Evolutionary conservation across 2,329 filamentous ascomycete genomes (phyloP).

Genomic region (Fusarium solani-melongenae): DNA sequence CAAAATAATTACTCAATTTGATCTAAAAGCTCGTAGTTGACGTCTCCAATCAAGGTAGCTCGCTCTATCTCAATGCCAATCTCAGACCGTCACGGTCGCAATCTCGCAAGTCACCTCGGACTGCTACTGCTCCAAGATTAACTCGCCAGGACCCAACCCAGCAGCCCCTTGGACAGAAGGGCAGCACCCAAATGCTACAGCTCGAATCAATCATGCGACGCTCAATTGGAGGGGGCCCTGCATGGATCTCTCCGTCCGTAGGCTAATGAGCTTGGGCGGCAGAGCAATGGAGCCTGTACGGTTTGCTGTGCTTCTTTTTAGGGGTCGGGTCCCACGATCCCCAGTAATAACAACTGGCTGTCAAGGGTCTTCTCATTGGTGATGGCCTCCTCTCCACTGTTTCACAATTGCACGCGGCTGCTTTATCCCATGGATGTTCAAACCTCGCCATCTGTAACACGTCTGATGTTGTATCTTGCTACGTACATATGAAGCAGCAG

Average conservation of each 20-base stretch:
- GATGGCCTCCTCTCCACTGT: conserved; percentile 28
- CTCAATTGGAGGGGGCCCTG: conserved; percentile 18
- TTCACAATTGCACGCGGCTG: conserved; percentile 24
- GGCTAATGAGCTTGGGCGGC: background rate
- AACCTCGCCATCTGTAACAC: conserved; percentile 23
- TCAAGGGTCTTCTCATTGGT: conserved; percentile 22
- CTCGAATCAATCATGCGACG: conserved; percentile 33
- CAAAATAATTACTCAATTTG: background rate
- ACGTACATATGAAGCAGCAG: background rate
- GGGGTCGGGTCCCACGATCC: conserved; percentile 15
- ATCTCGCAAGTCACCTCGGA: conserved; percentile 8
- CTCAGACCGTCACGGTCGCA: conserved; percentile 4
- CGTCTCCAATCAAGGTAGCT: background rate
- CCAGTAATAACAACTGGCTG: conserved; percentile 25
- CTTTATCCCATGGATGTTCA: conserved; percentile 11
- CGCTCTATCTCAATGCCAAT: background rate
- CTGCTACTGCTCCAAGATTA: background rate
- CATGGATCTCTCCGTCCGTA: background rate
- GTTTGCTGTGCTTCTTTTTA: conserved; percentile 5
- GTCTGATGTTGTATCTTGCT: background rate
- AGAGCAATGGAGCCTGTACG: background rate
- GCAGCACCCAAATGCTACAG: background rate
- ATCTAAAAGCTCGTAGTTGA: background rate
- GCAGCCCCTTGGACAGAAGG: conserved; percentile 4
- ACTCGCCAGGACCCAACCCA: background rate